These are phyloP conservation scores for Macadamia tetraphylla DNA, from an alignment of 164 flowering plant species.

Conservation along the genomic window DNA sequence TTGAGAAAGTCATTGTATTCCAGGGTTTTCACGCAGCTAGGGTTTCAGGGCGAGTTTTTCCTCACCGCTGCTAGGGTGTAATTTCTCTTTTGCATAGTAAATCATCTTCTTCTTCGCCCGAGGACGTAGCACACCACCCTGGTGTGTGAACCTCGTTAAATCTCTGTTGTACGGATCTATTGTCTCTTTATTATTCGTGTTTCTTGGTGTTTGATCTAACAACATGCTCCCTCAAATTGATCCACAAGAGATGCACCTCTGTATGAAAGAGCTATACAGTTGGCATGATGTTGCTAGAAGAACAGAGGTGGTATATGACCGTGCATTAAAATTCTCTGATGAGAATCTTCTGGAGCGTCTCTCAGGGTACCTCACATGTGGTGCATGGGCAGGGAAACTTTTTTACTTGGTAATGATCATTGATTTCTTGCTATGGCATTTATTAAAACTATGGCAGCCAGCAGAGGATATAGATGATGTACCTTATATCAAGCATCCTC, in stretches of 20 bases:
- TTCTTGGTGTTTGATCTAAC: no score
- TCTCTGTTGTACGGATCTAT: no score
- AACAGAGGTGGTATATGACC: conserved; percentile 84
- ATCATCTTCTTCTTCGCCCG: no score
- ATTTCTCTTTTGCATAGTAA: no score
- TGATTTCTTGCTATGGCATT: conserved; percentile 70
- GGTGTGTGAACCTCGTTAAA: no score
- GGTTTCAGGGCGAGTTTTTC: no score
- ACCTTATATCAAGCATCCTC: conserved; percentile 31
- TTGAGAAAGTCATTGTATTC: no score
- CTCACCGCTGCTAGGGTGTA: no score
- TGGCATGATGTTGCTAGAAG: conserved; percentile 98
- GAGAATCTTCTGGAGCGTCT: conserved; percentile 70
- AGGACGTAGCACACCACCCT: no score
- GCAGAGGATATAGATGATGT: conserved; percentile 64
- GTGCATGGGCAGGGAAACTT: conserved; percentile 95
- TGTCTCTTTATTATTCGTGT: no score
- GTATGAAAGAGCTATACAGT: conserved; percentile 77
- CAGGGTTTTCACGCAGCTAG: no score
- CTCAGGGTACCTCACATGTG: conserved; percentile 85
- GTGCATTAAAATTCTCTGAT: conserved; percentile 62
- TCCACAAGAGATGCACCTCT: conserved; percentile 84
- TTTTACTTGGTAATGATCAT: conserved; percentile 86
- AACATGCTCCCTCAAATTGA: conserved; percentile 88
- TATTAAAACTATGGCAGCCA: conserved; percentile 68